These are phyloP conservation scores for Suhomyces bribrorum DNA, from an alignment of 1,139 yeast genomes.

Conservation along the genomic window DNA sequence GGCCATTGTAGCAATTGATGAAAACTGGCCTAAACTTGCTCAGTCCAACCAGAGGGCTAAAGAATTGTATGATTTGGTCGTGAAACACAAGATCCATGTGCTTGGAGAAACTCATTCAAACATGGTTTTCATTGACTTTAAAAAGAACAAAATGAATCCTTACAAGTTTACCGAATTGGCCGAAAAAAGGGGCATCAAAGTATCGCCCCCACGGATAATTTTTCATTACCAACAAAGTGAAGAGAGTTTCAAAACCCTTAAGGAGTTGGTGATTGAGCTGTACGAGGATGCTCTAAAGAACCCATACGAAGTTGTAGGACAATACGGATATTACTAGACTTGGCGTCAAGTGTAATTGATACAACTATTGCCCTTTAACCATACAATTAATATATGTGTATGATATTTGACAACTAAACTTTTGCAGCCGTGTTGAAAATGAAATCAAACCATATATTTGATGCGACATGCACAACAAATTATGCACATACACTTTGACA, in stretches of 20 bases:
- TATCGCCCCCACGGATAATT: conserved; percentile 33
- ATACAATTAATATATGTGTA: no score
- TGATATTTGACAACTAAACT: no score
- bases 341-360: no score
- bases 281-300: conserved; percentile 31
- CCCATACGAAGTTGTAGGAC: conserved; percentile 23
- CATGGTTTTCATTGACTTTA: conserved; percentile 77
- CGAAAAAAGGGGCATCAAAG: conserved; percentile 45
- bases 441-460: no score
- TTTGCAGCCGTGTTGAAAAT: no score
- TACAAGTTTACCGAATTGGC: conserved; percentile 57
- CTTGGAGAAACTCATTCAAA: conserved; percentile 83
- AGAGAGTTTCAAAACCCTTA: conserved; percentile 33
- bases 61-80: conserved; percentile 63
- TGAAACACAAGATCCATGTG: conserved; percentile 53
- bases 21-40: conserved; percentile 63
- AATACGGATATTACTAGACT: conserved; percentile 6
- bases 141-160: conserved; percentile 60
- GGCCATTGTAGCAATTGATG: conserved; percentile 78
- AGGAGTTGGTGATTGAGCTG: conserved; percentile 31
- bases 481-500: neutral
- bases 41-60: conserved; percentile 69
- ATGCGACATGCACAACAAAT: no score
- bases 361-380: no score
- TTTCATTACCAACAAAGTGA: conserved; percentile 43